Evolutionary conservation across 805 yeast species (phyloP).

Genomic region (Metschnikowia kunwiensis): DNA sequence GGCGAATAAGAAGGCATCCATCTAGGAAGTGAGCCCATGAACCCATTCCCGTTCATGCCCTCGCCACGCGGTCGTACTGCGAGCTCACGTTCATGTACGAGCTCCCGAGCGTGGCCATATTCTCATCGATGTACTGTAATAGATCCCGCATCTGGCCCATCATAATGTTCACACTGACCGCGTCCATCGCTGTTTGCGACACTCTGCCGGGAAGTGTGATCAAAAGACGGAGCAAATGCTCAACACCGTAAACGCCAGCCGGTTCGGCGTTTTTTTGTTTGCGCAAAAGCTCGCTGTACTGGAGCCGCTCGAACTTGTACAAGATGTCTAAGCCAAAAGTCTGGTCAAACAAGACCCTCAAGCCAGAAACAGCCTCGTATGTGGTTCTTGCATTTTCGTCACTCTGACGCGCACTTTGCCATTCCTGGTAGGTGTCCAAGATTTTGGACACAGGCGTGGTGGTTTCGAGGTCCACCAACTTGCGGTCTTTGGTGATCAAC

Average conservation of each 20-base stretch:
- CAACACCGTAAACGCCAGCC: constrained; percentile 58
- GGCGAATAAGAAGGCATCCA: neutral
- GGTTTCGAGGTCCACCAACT: constrained; percentile 64
- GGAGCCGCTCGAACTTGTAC: constrained; percentile 76
- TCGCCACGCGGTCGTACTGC: constrained; percentile 34
- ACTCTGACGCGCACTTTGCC: constrained; percentile 17
- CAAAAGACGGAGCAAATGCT: constrained; percentile 75
- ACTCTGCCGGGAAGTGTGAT: constrained; percentile 82
- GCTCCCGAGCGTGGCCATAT: constrained; percentile 35
- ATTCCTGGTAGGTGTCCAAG: constrained; percentile 48
- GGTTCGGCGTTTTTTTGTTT: constrained; percentile 25
- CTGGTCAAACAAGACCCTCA: constrained; percentile 70
- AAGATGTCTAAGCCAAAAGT: constrained; percentile 65
- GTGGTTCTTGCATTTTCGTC: constrained; percentile 1
- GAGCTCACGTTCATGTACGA: constrained; percentile 39
- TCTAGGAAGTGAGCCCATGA: neutral
- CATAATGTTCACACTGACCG: constrained; percentile 58
- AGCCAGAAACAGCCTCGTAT: constrained; percentile 64
- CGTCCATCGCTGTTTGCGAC: constrained; percentile 76
- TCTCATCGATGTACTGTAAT: constrained; percentile 47
- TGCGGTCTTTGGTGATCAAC: constrained; percentile 73
- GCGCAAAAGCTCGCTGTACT: constrained; percentile 51
- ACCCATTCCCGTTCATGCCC: neutral
- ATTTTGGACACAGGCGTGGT: constrained; percentile 51
- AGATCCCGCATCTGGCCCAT: constrained; percentile 54